Percentiles rank a stretch among this genome's conserved stretches.
These are phyloP conservation scores for Saccharomycopsis vini DNA, from an alignment of 805 yeast genomes.

Conservation along the genomic window DNA sequence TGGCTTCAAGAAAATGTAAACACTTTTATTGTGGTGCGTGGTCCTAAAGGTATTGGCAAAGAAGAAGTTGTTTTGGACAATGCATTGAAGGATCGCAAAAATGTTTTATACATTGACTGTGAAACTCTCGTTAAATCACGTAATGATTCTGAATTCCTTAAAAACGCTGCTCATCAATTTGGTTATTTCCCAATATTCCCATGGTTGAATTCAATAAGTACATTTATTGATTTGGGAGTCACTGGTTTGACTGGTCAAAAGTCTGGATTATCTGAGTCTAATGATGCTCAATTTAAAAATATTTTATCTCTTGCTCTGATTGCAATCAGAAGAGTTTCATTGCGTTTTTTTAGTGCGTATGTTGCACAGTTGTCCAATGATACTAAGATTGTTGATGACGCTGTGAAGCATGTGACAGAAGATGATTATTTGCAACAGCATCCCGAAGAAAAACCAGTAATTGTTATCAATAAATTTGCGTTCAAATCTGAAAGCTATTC, in stretches of 20 bases:
- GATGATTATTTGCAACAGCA: conserved; percentile 79
- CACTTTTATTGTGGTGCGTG: conserved; percentile 81
- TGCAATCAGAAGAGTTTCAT: conserved; percentile 62
- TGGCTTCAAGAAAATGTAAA: conserved; percentile 86
- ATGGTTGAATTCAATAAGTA: conserved; percentile 76
- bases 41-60: conserved; percentile 96
- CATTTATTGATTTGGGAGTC: conserved; percentile 72
- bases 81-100: conserved; percentile 50
- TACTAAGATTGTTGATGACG: conserved; percentile 25
- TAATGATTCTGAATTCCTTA: conserved; percentile 60
- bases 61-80: conserved; percentile 65
- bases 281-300: conserved; percentile 71
- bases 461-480: conserved; percentile 69
- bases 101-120: conserved; percentile 69
- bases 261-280: conserved; percentile 77
- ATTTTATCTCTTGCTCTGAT: conserved; percentile 65
- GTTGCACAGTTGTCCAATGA: conserved; percentile 7
- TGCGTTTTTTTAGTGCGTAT: conserved; percentile 32
- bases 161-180: conserved; percentile 59
- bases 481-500: conserved; percentile 50
- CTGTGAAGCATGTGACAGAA: conserved; percentile 38
- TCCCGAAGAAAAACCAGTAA: conserved; percentile 78
- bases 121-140: conserved; percentile 65
- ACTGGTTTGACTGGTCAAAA: conserved; percentile 93
- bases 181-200: conserved; percentile 94